phyloP scores from a whole-genome alignment of 2,329 filamentous ascomycete genomes.

The Microcyclospora pomicola region DNA sequence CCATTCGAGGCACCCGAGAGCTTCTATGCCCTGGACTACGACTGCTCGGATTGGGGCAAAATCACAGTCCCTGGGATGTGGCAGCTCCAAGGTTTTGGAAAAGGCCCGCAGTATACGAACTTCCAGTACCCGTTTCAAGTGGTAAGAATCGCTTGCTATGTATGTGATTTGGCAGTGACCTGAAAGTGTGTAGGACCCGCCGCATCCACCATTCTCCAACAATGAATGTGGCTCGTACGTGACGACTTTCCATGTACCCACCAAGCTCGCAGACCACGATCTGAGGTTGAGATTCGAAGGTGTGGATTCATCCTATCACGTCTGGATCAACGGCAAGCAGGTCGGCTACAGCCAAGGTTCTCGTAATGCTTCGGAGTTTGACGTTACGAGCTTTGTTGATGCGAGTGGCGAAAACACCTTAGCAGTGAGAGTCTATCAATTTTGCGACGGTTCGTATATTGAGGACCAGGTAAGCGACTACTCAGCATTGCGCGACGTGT shows the following conservation, averaged over 20 bases:
- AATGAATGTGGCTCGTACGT: slow-evolving; percentile 54
- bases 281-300: slow-evolving; percentile 56
- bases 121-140: slow-evolving; percentile 42
- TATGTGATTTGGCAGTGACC: neutral
- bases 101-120: slow-evolving; percentile 53
- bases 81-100: slow-evolving; percentile 56
- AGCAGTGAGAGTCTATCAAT: slow-evolving; percentile 55
- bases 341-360: slow-evolving; percentile 57
- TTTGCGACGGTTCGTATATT: slow-evolving; percentile 54
- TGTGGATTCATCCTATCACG: slow-evolving; percentile 56
- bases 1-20: slow-evolving; percentile 24
- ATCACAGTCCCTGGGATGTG: slow-evolving; percentile 50
- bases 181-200: slow-evolving; percentile 45
- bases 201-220: slow-evolving; percentile 42
- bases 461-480: slow-evolving; percentile 34
- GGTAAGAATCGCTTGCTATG: too few species aligned
- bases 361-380: slow-evolving; percentile 56
- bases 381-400: slow-evolving; percentile 42
- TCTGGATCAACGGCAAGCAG: slow-evolving; percentile 51
- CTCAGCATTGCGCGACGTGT: neutral
- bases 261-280: slow-evolving; percentile 33
- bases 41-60: slow-evolving; percentile 30
- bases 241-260: slow-evolving; percentile 40
- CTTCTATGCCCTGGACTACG: slow-evolving; percentile 21
- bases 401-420: slow-evolving; percentile 39